Percentiles rank a stretch among this genome's conserved stretches.
Conservation (phyloP, 1,284 basidiomycete genomes). For the Cutaneotrichosporon sp. region DNA sequence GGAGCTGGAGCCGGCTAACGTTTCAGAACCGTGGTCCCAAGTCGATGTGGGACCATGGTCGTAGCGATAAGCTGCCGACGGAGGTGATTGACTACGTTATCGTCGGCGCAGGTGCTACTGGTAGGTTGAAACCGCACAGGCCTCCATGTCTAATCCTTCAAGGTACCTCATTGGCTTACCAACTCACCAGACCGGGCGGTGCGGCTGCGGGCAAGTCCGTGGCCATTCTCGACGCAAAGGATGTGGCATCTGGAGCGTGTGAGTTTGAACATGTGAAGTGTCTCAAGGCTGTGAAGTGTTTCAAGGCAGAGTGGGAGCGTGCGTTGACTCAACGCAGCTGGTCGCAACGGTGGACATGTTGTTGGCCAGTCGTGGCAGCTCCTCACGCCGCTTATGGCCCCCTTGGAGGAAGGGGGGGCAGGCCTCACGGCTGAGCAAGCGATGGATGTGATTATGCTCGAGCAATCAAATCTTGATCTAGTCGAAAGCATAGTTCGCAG, state of each 20-base stretch:
- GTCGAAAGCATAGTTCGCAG: conserved; percentile 55
- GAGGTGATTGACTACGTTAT: conserved; percentile 26
- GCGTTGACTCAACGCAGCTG: conserved; percentile 10
- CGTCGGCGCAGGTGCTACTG: conserved; percentile 27
- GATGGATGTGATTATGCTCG: conserved; percentile 54
- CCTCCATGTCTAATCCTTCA: not conserved
- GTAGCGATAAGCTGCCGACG: conserved; percentile 16
- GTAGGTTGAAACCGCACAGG: not conserved
- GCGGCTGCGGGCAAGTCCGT: conserved; percentile 24
- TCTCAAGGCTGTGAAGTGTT: no score
- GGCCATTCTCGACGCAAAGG: conserved; percentile 38
- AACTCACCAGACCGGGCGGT: conserved; percentile 26
- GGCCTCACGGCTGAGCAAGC: conserved; percentile 44
- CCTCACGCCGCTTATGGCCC: conserved; percentile 17
- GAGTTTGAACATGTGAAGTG: no score
- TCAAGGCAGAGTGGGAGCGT: no score
- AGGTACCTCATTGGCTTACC: conserved; percentile 27
- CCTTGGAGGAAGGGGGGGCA: conserved; percentile 30
- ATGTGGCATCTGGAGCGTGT: conserved; percentile 40
- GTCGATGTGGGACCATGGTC: conserved; percentile 26
- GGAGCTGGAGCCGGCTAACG: not conserved
- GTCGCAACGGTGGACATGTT: conserved; percentile 44
- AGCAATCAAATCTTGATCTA: conserved; percentile 65
- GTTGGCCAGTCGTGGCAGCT: conserved; percentile 28
- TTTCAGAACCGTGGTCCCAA: conserved; percentile 22